Conservation (phyloP, 1,139 yeast genomes). For the Diutina pseudorugosa region DNA sequence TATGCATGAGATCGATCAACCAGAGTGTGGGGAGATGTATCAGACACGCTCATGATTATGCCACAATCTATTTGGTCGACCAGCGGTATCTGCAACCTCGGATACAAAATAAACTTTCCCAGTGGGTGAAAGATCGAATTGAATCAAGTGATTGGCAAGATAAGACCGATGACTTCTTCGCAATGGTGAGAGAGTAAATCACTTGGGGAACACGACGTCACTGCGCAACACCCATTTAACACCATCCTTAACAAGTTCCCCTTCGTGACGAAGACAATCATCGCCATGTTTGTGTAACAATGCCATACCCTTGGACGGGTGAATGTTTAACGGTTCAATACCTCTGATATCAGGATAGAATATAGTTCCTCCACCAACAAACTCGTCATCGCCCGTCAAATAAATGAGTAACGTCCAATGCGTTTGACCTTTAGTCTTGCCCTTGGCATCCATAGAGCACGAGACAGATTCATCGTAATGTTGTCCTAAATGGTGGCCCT, state of each 20-base stretch:
- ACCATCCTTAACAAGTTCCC: constrained; percentile 38
- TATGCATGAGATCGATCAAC: constrained; percentile 86
- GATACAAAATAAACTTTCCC: constrained; percentile 55
- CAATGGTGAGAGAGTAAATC: neutral
- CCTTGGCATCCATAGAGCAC: constrained; percentile 15
- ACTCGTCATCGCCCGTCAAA: constrained; percentile 45
- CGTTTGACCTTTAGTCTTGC: constrained; percentile 24
- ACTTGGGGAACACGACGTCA: constrained; percentile 26
- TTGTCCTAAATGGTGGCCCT: constrained; percentile 51
- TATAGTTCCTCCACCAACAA: constrained; percentile 52
- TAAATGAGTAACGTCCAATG: constrained; percentile 52
- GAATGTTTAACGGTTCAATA: constrained; percentile 20
- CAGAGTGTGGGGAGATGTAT: constrained; percentile 93
- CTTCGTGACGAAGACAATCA: constrained; percentile 53
- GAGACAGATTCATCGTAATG: constrained; percentile 52
- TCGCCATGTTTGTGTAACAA: constrained; percentile 57
- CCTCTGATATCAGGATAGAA: constrained; percentile 29
- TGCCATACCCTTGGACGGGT: constrained; percentile 47
- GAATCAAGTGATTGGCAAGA: neutral
- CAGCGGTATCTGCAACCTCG: constrained; percentile 36
- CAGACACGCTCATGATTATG: constrained; percentile 71
- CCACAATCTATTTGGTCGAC: constrained; percentile 65
- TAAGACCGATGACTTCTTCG: neutral
- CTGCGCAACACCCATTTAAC: constrained; percentile 56
- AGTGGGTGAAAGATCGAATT: constrained; percentile 44